A percentile compares a stretch with the other conserved stretches of the same genome.
Evolutionary conservation across 495 filamentous ascomycete genomes (phyloP).

Genomic region (Aspergillus avenaceus): DNA sequence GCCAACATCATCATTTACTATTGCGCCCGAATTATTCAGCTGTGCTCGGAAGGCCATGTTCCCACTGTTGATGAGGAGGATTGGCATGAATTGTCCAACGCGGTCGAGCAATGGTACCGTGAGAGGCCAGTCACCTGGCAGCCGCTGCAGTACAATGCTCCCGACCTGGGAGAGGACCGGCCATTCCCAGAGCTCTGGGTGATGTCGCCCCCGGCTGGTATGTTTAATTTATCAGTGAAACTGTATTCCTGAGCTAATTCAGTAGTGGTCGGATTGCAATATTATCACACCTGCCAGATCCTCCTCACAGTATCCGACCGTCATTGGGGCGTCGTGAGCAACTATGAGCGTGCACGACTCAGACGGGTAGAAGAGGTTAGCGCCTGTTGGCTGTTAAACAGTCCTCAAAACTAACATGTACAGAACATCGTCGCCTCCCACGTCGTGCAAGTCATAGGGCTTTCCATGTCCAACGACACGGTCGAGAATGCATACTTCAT

Average conservation of each 20-base stretch:
- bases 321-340: slow-evolving; percentile 16
- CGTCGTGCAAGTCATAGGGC: slow-evolving; percentile 28
- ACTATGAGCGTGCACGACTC: slow-evolving; percentile 27
- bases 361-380: slow-evolving; percentile 29
- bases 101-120: slow-evolving; percentile 28
- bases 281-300: slow-evolving; percentile 31
- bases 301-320: slow-evolving; percentile 28
- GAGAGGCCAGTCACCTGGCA: slow-evolving; percentile 32
- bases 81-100: slow-evolving; percentile 22
- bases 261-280: slow-evolving; percentile 36
- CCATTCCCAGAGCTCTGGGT: slow-evolving; percentile 41
- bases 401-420: not conserved
- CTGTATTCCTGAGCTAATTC: not conserved
- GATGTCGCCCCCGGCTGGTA: slow-evolving; percentile 35
- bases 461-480: slow-evolving; percentile 36
- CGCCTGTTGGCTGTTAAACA: not conserved
- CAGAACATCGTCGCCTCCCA: slow-evolving; percentile 30
- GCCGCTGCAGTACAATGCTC: slow-evolving; percentile 29
- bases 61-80: slow-evolving; percentile 15
- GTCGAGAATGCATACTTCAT: slow-evolving; percentile 39
- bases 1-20: slow-evolving; percentile 34
- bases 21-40: slow-evolving; percentile 33
- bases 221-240: slow-evolving; percentile 2
- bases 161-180: slow-evolving; percentile 18
- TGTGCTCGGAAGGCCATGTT: slow-evolving; percentile 19